Evolutionary conservation across 192 early-diverging fungal genomes (phyloP).

Genomic region (Mortierella alpina): DNA sequence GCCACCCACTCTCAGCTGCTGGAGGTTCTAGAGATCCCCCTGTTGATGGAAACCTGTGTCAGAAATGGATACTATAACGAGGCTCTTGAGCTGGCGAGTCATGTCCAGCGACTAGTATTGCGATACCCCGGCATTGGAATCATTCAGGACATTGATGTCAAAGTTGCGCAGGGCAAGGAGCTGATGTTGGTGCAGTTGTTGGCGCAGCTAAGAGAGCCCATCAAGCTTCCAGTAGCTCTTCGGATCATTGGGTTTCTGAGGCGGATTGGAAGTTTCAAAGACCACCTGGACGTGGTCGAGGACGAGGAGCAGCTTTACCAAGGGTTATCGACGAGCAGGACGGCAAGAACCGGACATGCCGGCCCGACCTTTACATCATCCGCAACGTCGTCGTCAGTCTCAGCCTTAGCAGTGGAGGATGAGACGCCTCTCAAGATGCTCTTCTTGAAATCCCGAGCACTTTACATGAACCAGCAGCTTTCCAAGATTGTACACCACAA

Average conservation of each 20-base stretch:
- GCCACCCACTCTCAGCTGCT: slow-evolving; percentile 67
- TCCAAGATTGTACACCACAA: slow-evolving; percentile 62
- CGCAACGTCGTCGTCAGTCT: background rate
- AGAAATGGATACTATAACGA: slow-evolving; percentile 86
- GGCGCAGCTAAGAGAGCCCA: slow-evolving; percentile 71
- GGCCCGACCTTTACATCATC: background rate
- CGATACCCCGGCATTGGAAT: slow-evolving; percentile 68
- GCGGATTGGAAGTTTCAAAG: slow-evolving; percentile 71
- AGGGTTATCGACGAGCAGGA: background rate
- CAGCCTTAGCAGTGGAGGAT: slow-evolving; percentile 25
- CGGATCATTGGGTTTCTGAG: slow-evolving; percentile 83
- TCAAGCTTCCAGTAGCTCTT: slow-evolving; percentile 81
- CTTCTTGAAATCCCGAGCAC: slow-evolving; percentile 78
- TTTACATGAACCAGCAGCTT: slow-evolving; percentile 67
- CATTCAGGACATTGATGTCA: slow-evolving; percentile 68
- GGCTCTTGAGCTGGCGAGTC: slow-evolving; percentile 80
- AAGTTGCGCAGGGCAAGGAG: slow-evolving; percentile 69
- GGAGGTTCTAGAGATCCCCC: slow-evolving; percentile 82
- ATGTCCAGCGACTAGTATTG: slow-evolving; percentile 68
- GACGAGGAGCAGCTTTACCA: slow-evolving; percentile 19
- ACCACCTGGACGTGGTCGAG: slow-evolving; percentile 17
- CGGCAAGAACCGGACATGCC: background rate
- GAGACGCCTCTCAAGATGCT: slow-evolving; percentile 78
- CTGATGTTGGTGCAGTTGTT: slow-evolving; percentile 80
- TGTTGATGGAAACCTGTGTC: slow-evolving; percentile 84